Evolutionary conservation across 2,329 filamentous ascomycete species (phyloP).

Genomic region (Fusarium sp.): DNA sequence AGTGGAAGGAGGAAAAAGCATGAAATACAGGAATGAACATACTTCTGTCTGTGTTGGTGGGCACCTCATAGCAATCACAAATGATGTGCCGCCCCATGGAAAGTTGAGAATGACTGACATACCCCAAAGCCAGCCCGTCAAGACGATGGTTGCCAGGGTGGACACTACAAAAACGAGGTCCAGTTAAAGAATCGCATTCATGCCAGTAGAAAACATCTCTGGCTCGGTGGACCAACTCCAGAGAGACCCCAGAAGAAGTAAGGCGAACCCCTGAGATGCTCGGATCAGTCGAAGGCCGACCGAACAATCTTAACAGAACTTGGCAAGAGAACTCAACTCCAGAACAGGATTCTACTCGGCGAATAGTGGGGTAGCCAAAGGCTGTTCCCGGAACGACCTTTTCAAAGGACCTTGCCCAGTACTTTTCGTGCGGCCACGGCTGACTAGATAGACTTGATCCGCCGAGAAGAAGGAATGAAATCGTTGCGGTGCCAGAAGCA

Average conservation of each 20-base stretch:
- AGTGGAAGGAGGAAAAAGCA: not conserved
- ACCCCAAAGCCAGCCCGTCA: not conserved
- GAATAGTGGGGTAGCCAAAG: not conserved
- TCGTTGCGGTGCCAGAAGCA: not conserved
- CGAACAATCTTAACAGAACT: not conserved
- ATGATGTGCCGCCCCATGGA: not conserved
- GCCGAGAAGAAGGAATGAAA: not conserved
- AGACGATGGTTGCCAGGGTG: not conserved
- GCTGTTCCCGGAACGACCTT: not conserved
- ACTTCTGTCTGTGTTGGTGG: not conserved
- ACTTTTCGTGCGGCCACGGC: not conserved
- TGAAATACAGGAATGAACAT: not conserved
- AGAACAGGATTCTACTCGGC: not conserved
- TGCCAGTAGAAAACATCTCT: not conserved
- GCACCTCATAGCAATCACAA: not conserved
- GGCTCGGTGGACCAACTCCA: not conserved
- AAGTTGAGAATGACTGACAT: not conserved
- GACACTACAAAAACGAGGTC: not conserved
- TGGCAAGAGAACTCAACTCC: not conserved
- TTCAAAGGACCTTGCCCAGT: not conserved
- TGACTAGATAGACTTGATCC: not conserved
- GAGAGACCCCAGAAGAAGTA: not conserved
- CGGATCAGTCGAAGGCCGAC: not conserved
- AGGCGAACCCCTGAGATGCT: not conserved
- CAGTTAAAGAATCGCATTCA: not conserved